Percentiles rank a stretch among this genome's conserved stretches.
Conservation (phyloP, 306 rosid genomes). For the Casuarina cunninghamiana region DNA sequence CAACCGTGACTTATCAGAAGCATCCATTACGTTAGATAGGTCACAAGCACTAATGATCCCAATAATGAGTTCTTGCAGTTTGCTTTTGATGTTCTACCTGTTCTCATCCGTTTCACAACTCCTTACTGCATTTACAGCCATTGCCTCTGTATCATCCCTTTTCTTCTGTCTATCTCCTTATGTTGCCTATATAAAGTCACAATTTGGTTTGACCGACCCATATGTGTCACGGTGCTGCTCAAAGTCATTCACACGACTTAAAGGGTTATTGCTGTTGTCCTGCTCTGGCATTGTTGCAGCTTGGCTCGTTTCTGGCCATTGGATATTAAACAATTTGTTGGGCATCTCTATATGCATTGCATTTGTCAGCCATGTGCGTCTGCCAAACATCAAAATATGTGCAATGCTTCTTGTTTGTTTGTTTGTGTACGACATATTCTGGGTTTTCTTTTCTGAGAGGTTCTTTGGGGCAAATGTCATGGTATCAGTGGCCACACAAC, state of each 20-base stretch:
- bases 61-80: constrained; percentile 91
- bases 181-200: constrained; percentile 62
- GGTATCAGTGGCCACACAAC: constrained; percentile 99
- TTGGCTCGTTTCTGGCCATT: constrained; percentile 98
- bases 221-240: constrained; percentile 94
- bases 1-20: constrained; percentile 74
- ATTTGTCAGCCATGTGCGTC: constrained; percentile 97
- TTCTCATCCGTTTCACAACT: constrained; percentile 91
- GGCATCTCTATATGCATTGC: constrained; percentile 97
- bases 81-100: constrained; percentile 96
- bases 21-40: constrained; percentile 85
- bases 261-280: constrained; percentile 60
- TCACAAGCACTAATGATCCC: constrained; percentile 98
- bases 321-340: constrained; percentile 84
- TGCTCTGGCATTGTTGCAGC: constrained; percentile 68
- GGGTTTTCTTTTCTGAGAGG: constrained; percentile 98
- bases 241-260: constrained; percentile 76
- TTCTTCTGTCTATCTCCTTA: constrained; percentile 84
- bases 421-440: constrained; percentile 89
- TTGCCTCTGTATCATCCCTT: constrained; percentile 81
- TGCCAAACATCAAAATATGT: constrained; percentile 90
- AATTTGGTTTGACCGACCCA: constrained; percentile 81
- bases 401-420: constrained; percentile 92
- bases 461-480: constrained; percentile 96
- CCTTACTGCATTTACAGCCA: constrained; percentile 86